Evolutionary conservation across 1,284 basidiomycete genomes (phyloP), one percentile per base, ranked within the genome.

Genomic region (Ganoderma meredithae): DNA sequence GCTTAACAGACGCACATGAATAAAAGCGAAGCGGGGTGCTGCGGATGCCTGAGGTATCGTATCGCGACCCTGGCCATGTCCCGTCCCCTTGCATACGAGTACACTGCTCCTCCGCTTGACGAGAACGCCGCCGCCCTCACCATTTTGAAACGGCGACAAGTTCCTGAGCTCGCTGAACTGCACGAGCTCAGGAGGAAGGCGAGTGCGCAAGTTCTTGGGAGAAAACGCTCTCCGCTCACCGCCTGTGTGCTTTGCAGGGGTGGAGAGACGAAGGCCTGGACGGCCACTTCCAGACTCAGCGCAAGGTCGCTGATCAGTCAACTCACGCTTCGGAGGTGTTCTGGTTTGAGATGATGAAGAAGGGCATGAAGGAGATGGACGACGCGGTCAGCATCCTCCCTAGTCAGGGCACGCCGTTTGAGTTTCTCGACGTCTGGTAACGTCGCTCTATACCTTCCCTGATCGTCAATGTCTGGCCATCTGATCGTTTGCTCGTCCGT

Each of bases 341-440:
- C 31, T 69, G 71, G 69, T 69, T 64, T 59, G 62, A 62, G 41
- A 52, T 56, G 36, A 65, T 76, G 76, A 75, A 73, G 60, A 58
- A 63, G 1, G 73, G 75, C 12, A 69, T 78, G 65, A 64, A 64
- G 44, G 75, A 78, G 56, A 66, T 78, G 31, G 74, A 78, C 65
- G 53, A 47, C 17, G 74, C 71, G 15, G 69, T 69, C 8, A 52
- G 33, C 62, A n/a, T 73, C 71, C 43, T 73, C 74, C 40, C 73
- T 19, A 19, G 72, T 9, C 60, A 69, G 25, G 64, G 63, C 44
- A 66, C 68, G 25, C 22, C 66, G 3, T 61, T 77, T 33, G 66
- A 66, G 22, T 78, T 78, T 40, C 72, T 77, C 15, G 77, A 78
- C 56, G 63, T 77, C n/a, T 75, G 77, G 77, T 75, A n/a, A 49